A percentile compares a stretch with the other conserved stretches of the same genome.
phyloP scores from a whole-genome alignment of 2,329 filamentous ascomycete species.

The Trichoderma lentiforme region DNA sequence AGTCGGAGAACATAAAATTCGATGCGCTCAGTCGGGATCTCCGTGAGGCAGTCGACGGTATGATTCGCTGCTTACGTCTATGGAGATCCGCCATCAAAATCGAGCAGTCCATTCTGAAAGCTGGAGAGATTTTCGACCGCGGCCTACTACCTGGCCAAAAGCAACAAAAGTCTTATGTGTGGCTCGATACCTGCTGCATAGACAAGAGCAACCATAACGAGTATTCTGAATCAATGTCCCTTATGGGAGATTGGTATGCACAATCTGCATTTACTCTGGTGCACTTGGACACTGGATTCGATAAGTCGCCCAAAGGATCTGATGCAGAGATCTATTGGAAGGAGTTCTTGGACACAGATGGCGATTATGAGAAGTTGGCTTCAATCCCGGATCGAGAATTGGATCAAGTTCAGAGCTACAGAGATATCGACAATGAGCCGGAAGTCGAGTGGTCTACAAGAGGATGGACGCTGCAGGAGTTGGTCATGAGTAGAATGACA shows the following conservation, averaged over 20 bases:
- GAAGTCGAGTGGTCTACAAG: slow-evolving; percentile 11
- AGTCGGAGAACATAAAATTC: background rate
- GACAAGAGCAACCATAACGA: slow-evolving; percentile 15
- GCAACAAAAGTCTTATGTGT: slow-evolving; percentile 5
- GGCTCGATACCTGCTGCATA: slow-evolving; percentile 17
- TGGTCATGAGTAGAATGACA: slow-evolving; percentile 9
- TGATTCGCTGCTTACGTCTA: slow-evolving; percentile 11
- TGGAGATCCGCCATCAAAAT: slow-evolving; percentile 20
- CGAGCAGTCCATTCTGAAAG: slow-evolving; percentile 10
- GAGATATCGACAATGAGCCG: background rate
- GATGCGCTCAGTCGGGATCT: slow-evolving; percentile 8
- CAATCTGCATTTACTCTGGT: slow-evolving; percentile 12
- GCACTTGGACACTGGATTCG: slow-evolving; percentile 2
- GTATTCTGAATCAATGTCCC: slow-evolving; percentile 15
- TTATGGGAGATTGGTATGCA: slow-evolving; percentile 19
- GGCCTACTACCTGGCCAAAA: background rate
- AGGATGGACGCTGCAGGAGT: slow-evolving; percentile 9
- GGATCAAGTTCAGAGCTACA: background rate
- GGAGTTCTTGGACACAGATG: background rate
- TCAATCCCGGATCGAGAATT: background rate
- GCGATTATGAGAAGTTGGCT: slow-evolving; percentile 3
- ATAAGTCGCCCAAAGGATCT: background rate
- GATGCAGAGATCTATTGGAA: slow-evolving; percentile 3
- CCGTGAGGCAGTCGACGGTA: slow-evolving; percentile 2
- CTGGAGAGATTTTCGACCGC: slow-evolving; percentile 7